These are phyloP conservation scores for Termitomyces sp. DNA, from an alignment of 768 basidiomycete species.

Conservation along the genomic window DNA sequence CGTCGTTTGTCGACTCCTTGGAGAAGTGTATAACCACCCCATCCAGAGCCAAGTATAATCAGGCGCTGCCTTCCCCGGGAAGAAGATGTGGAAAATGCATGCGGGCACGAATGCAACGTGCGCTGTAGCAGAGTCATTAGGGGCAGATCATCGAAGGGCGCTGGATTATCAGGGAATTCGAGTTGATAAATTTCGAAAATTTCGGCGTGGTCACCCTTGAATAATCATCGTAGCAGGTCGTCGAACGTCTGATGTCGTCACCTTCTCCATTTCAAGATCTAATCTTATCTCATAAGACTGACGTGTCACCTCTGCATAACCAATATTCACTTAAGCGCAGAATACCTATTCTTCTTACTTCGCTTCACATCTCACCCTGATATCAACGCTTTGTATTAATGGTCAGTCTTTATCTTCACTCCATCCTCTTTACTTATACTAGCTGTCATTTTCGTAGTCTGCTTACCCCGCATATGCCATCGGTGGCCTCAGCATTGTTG, in stretches of 20 bases:
- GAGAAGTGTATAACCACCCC: conserved; percentile 73
- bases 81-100: conserved; percentile 1
- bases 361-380: neutral
- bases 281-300: conserved; percentile 4
- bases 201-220: too few species aligned
- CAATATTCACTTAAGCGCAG: too few species aligned
- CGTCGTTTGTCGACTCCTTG: conserved; percentile 63
- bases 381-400: neutral
- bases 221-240: too few species aligned
- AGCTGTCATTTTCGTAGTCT: conserved; percentile 39
- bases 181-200: too few species aligned
- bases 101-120: neutral
- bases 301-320: neutral
- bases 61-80: conserved; percentile 35
- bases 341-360: neutral
- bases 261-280: neutral
- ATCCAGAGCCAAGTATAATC: conserved; percentile 71
- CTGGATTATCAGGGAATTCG: too few species aligned
- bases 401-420: neutral
- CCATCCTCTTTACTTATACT: neutral
- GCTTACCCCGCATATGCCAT: conserved; percentile 78
- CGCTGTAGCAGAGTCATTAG: neutral
- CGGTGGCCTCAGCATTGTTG: conserved; percentile 71
- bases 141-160: neutral
- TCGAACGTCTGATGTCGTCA: neutral